phyloP scores from a whole-genome alignment of 306 rosid genomes.

The Canavalia gladiata region DNA sequence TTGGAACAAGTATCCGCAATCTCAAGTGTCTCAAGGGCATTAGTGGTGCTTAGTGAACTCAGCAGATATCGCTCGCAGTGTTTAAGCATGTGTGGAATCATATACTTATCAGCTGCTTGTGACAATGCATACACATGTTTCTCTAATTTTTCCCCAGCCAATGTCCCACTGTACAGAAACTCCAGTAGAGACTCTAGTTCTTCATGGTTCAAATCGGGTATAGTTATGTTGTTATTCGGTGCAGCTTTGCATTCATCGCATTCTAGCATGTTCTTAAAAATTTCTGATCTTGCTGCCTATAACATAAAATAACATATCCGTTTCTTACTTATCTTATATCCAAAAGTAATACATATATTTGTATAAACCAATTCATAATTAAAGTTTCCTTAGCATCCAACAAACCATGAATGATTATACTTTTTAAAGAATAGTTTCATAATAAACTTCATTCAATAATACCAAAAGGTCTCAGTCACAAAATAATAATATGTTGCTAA shows the following conservation, averaged over 20 bases:
- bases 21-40: constrained; percentile 71
- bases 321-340: background rate
- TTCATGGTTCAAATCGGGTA: constrained; percentile 68
- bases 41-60: constrained; percentile 54
- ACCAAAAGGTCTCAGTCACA: too few relatives aligned
- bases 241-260: constrained; percentile 76
- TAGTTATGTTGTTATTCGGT: constrained; percentile 52
- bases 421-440: too few relatives aligned
- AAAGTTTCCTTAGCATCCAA: too few relatives aligned
- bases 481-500: too few relatives aligned
- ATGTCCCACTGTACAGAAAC: constrained; percentile 71
- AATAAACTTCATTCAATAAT: too few relatives aligned
- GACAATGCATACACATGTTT: constrained; percentile 69
- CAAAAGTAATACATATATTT: background rate
- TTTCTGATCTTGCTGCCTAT: constrained; percentile 81
- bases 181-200: constrained; percentile 74
- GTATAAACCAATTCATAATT: background rate
- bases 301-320: background rate
- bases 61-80: constrained; percentile 69
- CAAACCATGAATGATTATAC: too few relatives aligned
- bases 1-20: constrained; percentile 72
- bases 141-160: constrained; percentile 61
- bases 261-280: constrained; percentile 79
- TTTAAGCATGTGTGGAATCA: constrained; percentile 63
- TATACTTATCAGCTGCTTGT: constrained; percentile 84